Percentiles rank a stretch among this genome's conserved stretches.
These are phyloP conservation scores for Penicillium psychrosexuale DNA, from an alignment of 2,329 filamentous ascomycete species.

Conservation along the genomic window DNA sequence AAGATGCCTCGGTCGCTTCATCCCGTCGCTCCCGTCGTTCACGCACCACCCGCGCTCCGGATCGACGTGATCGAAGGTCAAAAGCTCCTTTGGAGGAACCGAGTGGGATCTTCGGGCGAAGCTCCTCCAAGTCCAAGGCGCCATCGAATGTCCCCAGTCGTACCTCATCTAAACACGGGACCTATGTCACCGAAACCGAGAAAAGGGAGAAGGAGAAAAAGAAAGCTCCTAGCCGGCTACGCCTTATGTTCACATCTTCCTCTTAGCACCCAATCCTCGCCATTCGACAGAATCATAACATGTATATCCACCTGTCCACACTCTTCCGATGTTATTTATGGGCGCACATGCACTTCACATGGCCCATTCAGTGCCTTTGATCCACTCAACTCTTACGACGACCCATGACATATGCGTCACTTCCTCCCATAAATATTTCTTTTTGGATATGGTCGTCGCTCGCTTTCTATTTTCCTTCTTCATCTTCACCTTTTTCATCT, in stretches of 20 bases:
- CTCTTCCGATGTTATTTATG: background rate
- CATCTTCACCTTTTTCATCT: background rate
- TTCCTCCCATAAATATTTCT: background rate
- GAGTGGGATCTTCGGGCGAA: constrained; percentile 21
- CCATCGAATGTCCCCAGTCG: constrained; percentile 19
- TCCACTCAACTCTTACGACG: background rate
- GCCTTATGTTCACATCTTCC: constrained; percentile 36
- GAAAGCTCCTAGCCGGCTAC: constrained; percentile 41
- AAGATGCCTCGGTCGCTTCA: constrained; percentile 34
- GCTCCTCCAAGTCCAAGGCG: constrained; percentile 21
- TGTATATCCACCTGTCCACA: constrained; percentile 30
- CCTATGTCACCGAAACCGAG: constrained; percentile 27
- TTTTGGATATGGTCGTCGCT: background rate
- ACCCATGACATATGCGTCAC: background rate
- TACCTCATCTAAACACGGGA: constrained; percentile 22
- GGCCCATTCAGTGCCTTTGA: background rate
- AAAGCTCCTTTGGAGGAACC: constrained; percentile 18
- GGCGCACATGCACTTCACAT: background rate
- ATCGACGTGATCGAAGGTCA: constrained; percentile 17
- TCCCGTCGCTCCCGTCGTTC: constrained; percentile 38
- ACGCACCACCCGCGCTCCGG: constrained; percentile 20
- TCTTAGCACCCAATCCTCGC: background rate
- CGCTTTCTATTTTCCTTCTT: background rate
- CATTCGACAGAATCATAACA: background rate
- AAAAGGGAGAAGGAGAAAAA: constrained; percentile 33